Evolutionary conservation across 257 asterid genomes (phyloP), one percentile per base, ranked within the genome.

Genomic region (Fraxinus cuspidata): DNA sequence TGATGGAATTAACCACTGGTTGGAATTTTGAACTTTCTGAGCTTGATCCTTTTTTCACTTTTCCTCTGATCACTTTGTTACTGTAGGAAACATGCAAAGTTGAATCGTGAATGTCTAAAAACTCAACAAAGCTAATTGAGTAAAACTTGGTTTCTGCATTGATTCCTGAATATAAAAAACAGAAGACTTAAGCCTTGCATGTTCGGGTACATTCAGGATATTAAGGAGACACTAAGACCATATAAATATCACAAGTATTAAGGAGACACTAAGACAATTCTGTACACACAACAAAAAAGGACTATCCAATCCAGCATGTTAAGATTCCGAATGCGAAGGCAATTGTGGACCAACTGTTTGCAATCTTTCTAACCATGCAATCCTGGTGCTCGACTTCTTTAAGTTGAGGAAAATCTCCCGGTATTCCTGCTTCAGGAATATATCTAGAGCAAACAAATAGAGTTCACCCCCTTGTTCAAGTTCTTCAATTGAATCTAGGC

Each of bases 351-450:
- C 71, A 25, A 64, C 51, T 0, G 86, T 71, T 47, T 79, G 81
- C 70, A 83, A 71, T 78, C 86, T 75, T 35, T 79, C 72, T 72
- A 83, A 72, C 86, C 86, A 83, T 51, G 86, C 81, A 13, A 83
- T 53, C 73, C 81, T 83, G 23, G 83, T 75, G 77, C 81, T 71
- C 3, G 84, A 63, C 71, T 80, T 83, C 79, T 83, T 83, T 79
- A 80, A 70, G 82, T 77, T 80, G 18, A 83, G 87, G 53, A 83
- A 83, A 15, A 83, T 83, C 67, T 83, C 87, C 38, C 86, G 53
- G 56, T 83, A 80, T 77, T 80, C 84, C 77, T 80, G 81, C 80
- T 80, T 83, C 78, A 80, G 72, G 73, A 83, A 83, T 27, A 83
- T 31, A 71, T 83, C 84, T 8, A 83, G 67, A 1, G 83, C 83